Evolutionary conservation across 2,329 filamentous ascomycete species (phyloP).

Genomic region (Alternaria sp.): DNA sequence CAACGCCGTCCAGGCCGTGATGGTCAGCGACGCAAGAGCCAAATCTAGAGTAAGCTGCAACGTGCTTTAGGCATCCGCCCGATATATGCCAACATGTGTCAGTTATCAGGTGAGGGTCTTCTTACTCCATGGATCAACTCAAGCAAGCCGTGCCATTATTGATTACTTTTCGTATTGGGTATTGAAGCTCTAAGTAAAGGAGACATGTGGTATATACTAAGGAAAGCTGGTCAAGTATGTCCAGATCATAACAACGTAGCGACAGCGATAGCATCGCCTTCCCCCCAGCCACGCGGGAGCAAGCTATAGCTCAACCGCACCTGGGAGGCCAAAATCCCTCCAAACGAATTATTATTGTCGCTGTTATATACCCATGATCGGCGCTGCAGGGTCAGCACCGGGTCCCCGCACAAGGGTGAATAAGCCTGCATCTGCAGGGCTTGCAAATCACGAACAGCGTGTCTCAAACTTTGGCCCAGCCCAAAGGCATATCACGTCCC

Average conservation of each 20-base stretch:
- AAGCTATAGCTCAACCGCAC: neutral
- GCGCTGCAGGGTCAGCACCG: slow-evolving; percentile 8
- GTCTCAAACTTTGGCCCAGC: slow-evolving; percentile 46
- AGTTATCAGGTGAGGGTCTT: neutral
- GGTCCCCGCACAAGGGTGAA: slow-evolving; percentile 16
- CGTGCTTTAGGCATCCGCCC: neutral
- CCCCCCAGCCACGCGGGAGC: slow-evolving; percentile 7
- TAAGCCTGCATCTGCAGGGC: slow-evolving; percentile 11
- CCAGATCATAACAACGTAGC: neutral
- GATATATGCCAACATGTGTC: neutral
- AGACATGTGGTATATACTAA: neutral
- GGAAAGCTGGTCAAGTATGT: neutral
- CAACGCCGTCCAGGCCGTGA: neutral
- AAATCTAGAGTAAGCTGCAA: neutral
- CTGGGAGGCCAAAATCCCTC: neutral
- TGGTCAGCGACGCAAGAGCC: neutral
- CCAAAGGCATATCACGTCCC: slow-evolving; percentile 38
- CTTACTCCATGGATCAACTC: neutral
- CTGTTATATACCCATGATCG: neutral
- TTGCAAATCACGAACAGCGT: neutral
- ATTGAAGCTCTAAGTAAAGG: neutral
- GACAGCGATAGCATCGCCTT: neutral
- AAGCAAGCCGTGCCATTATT: neutral
- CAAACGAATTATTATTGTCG: slow-evolving; percentile 2
- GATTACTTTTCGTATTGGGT: neutral